These are phyloP conservation scores for Ceratobasidium theobromae DNA, from an alignment of 1,284 basidiomycete species.

Conservation along the genomic window DNA sequence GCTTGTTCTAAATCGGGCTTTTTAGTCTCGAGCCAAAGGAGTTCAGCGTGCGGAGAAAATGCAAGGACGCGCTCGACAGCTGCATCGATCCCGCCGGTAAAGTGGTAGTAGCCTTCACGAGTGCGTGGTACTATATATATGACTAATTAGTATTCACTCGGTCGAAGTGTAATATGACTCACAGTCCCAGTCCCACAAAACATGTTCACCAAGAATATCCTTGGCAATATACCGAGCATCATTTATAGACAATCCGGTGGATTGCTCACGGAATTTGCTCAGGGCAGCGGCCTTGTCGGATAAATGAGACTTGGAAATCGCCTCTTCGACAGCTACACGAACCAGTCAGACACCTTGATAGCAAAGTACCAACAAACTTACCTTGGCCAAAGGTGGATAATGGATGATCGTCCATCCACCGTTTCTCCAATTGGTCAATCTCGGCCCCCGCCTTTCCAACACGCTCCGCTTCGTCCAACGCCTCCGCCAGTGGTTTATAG, in stretches of 20 bases:
- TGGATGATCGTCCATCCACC: conserved; percentile 73
- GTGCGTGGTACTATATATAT: conserved; percentile 74
- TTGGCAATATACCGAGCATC: conserved; percentile 73
- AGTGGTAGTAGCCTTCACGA: conserved; percentile 90
- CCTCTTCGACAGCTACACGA: conserved; percentile 43
- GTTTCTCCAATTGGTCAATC: conserved; percentile 73
- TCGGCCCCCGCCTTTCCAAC: conserved; percentile 67
- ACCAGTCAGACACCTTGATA: conserved; percentile 26
- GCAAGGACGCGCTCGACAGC: conserved; percentile 81
- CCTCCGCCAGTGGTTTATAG: conserved; percentile 68
- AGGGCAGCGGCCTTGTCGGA: conserved; percentile 59
- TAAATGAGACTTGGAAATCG: conserved; percentile 54
- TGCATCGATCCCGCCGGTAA: conserved; percentile 77
- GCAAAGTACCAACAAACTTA: conserved; percentile 41
- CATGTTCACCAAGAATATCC: conserved; percentile 65
- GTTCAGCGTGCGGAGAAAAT: conserved; percentile 81
- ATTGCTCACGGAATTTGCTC: conserved; percentile 60
- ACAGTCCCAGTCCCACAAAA: conserved; percentile 90
- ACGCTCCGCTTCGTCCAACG: conserved; percentile 71
- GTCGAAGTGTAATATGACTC: conserved; percentile 40
- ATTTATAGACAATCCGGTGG: conserved; percentile 68
- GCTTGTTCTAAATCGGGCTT: conserved; percentile 81
- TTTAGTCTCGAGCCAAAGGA: conserved; percentile 91
- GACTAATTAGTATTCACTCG: neutral
- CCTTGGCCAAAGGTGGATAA: conserved; percentile 85